A percentile compares a stretch with the other conserved stretches of the same genome.
These are phyloP conservation scores for Neurospora sp. DNA, from an alignment of 495 filamentous ascomycete species.

Conservation along the genomic window DNA sequence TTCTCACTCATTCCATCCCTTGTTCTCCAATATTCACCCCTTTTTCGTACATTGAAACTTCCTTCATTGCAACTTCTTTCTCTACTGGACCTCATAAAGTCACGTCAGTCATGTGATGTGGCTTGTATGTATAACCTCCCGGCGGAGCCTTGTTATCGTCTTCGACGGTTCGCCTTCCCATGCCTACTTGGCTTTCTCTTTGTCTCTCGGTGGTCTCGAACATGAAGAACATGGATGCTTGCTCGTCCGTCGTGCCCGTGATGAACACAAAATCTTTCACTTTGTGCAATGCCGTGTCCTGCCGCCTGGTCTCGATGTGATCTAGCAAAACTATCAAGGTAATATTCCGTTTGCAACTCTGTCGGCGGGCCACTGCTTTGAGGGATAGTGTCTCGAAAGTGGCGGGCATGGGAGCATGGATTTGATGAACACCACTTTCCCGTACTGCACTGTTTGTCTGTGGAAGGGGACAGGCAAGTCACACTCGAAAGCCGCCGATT, in stretches of 20 bases:
- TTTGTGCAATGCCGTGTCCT: not conserved
- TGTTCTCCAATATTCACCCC: not conserved
- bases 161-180: too few species aligned
- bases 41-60: not conserved
- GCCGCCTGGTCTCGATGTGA: not conserved
- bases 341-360: not conserved
- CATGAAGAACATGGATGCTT: not conserved
- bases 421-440: not conserved
- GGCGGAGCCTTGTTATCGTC: too few species aligned
- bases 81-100: not conserved
- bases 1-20: not conserved
- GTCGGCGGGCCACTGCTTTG: not conserved
- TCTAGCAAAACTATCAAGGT: not conserved
- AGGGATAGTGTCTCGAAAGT: not conserved
- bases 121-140: too few species aligned
- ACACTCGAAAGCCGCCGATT: not conserved
- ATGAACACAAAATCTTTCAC: not conserved
- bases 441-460: not conserved
- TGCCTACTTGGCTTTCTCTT: not conserved
- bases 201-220: not conserved
- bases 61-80: not conserved
- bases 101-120: not conserved
- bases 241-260: not conserved
- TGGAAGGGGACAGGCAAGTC: not conserved
- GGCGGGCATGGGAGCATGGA: not conserved